Base-by-base conservation (phyloP, 2,329 filamentous ascomycete species). In the Aureobasidium sp. region DNA sequence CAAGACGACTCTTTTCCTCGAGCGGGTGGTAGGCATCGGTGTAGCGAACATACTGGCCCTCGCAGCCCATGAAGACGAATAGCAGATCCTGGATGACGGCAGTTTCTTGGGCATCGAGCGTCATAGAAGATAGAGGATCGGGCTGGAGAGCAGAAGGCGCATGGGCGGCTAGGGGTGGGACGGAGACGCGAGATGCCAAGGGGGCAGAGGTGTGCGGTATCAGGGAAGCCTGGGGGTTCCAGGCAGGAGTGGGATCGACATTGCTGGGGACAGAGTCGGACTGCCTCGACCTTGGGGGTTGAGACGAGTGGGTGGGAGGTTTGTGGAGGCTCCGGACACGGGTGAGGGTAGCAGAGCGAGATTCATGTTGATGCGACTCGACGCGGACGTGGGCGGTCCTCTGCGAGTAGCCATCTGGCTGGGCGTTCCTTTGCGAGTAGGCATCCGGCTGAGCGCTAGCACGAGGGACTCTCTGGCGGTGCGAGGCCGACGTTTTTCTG, bases 31-130 rank as follows among this genome's bases (percentile, higher is more conserved):
- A 97, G 9, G 83, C 82, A 65, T 90, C 88, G 61, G 82, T 83
- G 70, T 90, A 97, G 60, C 90, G 88, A 63, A 99, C 89, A 71
- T 97, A 97, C 72, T 96, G 91, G n/a, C 94, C 94, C 74, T 99
- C 94, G 65, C 91, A 96, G 25, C 94, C 94, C 92, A 99, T 96
- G 68, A 97, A 95, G 5, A 95, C 91, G 70, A 93, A 96, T 37
- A 97, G 75, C 17, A 99, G 75, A 68, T 99, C 94, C 67, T 96
- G 92, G 45, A 97, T 79, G 49, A 99, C 87, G 9, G 85, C 88
- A 25, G 85, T 84, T 75, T 99, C 94, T 73, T 99, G 94, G 2
- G 83, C 83, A 65, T 95, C 88, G 29, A 95, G 77, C 0, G 85
- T 85, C 62, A 97, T 76, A 61, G 89, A 84, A 60, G 81, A 78